Evolutionary conservation across 2,329 filamentous ascomycete genomes (phyloP).

Genomic region (Amauroascus niger): DNA sequence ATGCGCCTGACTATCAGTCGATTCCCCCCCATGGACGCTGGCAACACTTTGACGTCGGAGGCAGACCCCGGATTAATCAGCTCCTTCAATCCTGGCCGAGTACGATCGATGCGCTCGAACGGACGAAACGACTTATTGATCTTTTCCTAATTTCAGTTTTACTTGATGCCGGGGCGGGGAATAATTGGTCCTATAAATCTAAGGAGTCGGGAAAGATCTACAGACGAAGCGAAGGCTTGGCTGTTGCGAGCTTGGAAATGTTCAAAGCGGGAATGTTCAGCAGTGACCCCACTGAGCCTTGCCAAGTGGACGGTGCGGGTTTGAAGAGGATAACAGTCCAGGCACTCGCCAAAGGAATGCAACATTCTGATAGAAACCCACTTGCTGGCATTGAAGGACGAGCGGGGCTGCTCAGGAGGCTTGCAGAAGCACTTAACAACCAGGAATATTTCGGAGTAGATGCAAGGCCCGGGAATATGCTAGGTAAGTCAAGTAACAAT

Average conservation of each 20-base stretch:
- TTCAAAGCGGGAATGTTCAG: slow-evolving; percentile 89
- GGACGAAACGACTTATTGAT: slow-evolving; percentile 48
- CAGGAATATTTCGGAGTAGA: slow-evolving; percentile 74
- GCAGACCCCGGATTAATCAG: slow-evolving; percentile 40
- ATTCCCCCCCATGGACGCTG: slow-evolving; percentile 73
- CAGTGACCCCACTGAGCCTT: slow-evolving; percentile 67
- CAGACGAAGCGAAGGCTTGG: slow-evolving; percentile 77
- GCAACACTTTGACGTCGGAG: slow-evolving; percentile 55
- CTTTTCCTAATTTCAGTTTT: slow-evolving; percentile 54
- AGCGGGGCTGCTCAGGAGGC: slow-evolving; percentile 63
- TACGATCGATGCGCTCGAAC: slow-evolving; percentile 38
- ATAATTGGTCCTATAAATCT: slow-evolving; percentile 85
- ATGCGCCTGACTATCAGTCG: slow-evolving; percentile 54
- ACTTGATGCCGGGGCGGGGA: slow-evolving; percentile 69
- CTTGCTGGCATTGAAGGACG: slow-evolving; percentile 80
- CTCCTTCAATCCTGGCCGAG: slow-evolving; percentile 41
- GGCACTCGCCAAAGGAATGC: slow-evolving; percentile 67
- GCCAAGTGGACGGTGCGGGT: slow-evolving; percentile 78
- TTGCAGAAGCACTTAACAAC: slow-evolving; percentile 68
- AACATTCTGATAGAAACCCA: slow-evolving; percentile 69
- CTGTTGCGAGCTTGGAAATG: slow-evolving; percentile 73
- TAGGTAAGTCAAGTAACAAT: slow-evolving; percentile 51
- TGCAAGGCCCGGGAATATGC: slow-evolving; percentile 83
- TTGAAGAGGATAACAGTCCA: slow-evolving; percentile 65
- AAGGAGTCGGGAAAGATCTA: slow-evolving; percentile 76